A percentile compares a stretch with the other conserved stretches of the same genome.
Conservation (phyloP, 2,329 filamentous ascomycete genomes). For the Fusarium luffae region DNA sequence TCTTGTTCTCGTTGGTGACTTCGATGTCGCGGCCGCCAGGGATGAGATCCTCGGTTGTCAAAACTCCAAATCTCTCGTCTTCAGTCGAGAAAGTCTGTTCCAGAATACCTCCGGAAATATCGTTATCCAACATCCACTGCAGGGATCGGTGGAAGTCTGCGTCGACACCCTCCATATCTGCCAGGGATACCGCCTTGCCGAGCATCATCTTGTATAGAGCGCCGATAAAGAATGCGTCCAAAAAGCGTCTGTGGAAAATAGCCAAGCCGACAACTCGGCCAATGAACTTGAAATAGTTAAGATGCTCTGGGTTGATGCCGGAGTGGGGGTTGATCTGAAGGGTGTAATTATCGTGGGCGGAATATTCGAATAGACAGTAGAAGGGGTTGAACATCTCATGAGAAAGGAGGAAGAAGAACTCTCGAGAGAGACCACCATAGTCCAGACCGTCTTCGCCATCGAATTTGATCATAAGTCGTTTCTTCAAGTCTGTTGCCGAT, state of each 20-base stretch:
- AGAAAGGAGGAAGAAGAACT: conserved; percentile 99
- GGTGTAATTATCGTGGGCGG: conserved; percentile 99
- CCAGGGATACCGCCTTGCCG: conserved; percentile 88
- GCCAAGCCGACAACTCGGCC: conserved; percentile 95
- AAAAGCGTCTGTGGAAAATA: conserved; percentile 97
- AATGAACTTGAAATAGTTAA: conserved; percentile 99
- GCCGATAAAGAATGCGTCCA: conserved; percentile 99
- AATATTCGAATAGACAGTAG: conserved; percentile 99
- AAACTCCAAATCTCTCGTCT: conserved; percentile 95
- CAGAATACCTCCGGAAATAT: conserved; percentile 89
- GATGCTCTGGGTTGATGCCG: conserved; percentile 97
- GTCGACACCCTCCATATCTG: conserved; percentile 99
- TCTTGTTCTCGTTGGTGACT: conserved; percentile 98
- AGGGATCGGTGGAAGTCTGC: conserved; percentile 96
- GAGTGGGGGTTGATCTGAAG: conserved; percentile 99
- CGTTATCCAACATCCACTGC: conserved; percentile 98
- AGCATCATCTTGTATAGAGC: conserved; percentile 99
- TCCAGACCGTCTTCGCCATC: conserved; percentile 98
- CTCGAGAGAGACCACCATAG: conserved; percentile 95
- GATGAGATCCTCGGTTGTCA: conserved; percentile 93
- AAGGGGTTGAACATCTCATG: conserved; percentile 99
- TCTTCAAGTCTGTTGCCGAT: conserved; percentile 95
- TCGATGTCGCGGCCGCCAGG: conserved; percentile 90
- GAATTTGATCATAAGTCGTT: conserved; percentile 99
- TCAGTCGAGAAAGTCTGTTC: conserved; percentile 98